A percentile compares a stretch with the other conserved stretches of the same genome.
Conservation (phyloP, 768 basidiomycete genomes). For the Rhizopogon rudus region DNA sequence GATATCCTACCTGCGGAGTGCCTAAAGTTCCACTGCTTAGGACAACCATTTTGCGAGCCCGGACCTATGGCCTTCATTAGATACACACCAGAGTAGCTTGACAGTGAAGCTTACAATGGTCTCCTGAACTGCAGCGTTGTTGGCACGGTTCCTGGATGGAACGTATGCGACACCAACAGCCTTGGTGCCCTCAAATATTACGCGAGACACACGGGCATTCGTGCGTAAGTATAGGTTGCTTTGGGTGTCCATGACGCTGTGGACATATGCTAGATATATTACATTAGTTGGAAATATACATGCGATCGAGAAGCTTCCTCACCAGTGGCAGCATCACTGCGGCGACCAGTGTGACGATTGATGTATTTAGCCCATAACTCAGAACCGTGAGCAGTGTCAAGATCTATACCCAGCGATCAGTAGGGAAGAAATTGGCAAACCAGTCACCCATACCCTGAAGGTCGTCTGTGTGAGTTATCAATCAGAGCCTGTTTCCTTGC, state of each 20-base stretch:
- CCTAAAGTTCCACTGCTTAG: conserved; percentile 64
- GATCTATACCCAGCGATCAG: conserved; percentile 32
- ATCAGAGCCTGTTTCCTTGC: background rate
- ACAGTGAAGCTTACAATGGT: conserved; percentile 38
- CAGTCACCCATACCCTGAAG: conserved; percentile 40
- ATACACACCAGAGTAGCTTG: background rate
- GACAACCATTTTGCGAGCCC: conserved; percentile 63
- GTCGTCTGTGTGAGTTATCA: conserved; percentile 40
- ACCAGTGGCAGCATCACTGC: conserved; percentile 69
- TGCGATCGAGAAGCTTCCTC: conserved; percentile 3
- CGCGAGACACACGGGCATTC: conserved; percentile 62
- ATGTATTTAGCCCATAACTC: conserved; percentile 79
- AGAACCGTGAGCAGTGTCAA: conserved; percentile 53
- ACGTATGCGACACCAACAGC: conserved; percentile 72
- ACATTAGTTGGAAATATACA: background rate
- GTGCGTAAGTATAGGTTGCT: conserved; percentile 61
- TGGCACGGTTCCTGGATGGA: conserved; percentile 53
- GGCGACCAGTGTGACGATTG: conserved; percentile 67
- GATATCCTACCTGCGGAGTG: conserved; percentile 42
- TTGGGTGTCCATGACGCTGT: conserved; percentile 68
- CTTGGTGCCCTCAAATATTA: conserved; percentile 69
- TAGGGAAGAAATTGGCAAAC: background rate
- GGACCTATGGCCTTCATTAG: conserved; percentile 25
- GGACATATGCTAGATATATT: conserved; percentile 47
- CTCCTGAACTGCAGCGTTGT: conserved; percentile 47